These are phyloP conservation scores for Penicillium subrubescens DNA, from an alignment of 495 filamentous ascomycete genomes.

Conservation along the genomic window DNA sequence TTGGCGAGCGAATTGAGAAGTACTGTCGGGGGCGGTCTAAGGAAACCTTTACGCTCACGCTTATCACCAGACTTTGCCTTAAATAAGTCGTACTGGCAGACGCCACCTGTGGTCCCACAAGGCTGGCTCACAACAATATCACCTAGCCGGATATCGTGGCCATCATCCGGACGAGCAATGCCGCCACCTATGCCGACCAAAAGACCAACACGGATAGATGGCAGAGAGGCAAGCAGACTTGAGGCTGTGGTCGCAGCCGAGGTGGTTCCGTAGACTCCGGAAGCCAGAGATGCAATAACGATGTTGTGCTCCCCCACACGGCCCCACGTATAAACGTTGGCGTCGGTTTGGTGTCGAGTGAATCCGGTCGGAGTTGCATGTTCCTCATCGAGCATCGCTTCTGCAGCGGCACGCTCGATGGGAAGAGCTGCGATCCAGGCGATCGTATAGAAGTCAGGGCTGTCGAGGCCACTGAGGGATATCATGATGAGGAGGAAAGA, in stretches of 20 bases:
- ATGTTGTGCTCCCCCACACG: slow-evolving; percentile 36
- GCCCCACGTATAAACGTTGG: slow-evolving; percentile 46
- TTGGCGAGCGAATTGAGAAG: slow-evolving; percentile 25
- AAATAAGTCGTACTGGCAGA: slow-evolving; percentile 26
- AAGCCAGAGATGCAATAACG: slow-evolving; percentile 29
- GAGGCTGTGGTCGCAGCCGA: slow-evolving; percentile 31
- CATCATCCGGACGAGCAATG: slow-evolving; percentile 16
- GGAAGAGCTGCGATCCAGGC: slow-evolving; percentile 26
- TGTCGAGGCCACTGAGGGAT: slow-evolving; percentile 12
- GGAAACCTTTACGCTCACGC: slow-evolving; percentile 10
- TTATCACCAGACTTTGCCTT: slow-evolving; percentile 14
- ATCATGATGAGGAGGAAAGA: slow-evolving; percentile 15
- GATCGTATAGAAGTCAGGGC: slow-evolving; percentile 17
- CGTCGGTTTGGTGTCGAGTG: neutral
- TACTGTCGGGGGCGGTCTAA: slow-evolving; percentile 26
- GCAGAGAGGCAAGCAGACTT: slow-evolving; percentile 26
- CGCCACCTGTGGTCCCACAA: slow-evolving; percentile 14
- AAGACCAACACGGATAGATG: slow-evolving; percentile 20
- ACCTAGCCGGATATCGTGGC: slow-evolving; percentile 29
- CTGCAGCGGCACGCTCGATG: slow-evolving; percentile 19
- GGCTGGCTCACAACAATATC: slow-evolving; percentile 26
- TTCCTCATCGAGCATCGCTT: slow-evolving; percentile 25
- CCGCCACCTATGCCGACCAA: slow-evolving; percentile 34
- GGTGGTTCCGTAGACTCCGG: slow-evolving; percentile 17
- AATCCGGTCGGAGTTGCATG: slow-evolving; percentile 15